These are phyloP conservation scores for Karstenula rhodostoma DNA, from an alignment of 2,329 filamentous ascomycete genomes.

Conservation along the genomic window DNA sequence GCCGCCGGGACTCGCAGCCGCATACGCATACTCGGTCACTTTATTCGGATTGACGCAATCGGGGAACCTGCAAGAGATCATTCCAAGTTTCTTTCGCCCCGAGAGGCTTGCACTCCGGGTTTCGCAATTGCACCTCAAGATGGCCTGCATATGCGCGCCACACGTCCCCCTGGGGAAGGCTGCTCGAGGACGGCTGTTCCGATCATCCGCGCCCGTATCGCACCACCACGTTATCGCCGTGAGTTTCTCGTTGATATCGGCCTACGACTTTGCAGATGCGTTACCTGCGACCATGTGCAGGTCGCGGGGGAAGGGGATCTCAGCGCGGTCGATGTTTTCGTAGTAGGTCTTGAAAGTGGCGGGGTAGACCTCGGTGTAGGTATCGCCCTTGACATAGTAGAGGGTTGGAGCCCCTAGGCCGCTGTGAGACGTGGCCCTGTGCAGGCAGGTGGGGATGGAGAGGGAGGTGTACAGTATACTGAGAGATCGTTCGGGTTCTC, in stretches of 20 bases:
- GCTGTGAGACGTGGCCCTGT: neutral
- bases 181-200: constrained; percentile 31
- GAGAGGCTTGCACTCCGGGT: too few species aligned
- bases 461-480: constrained; percentile 46
- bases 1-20: constrained; percentile 38
- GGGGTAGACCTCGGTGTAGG: constrained; percentile 43
- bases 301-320: constrained; percentile 53
- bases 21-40: constrained; percentile 32
- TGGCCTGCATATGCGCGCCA: constrained; percentile 34
- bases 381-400: constrained; percentile 42
- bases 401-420: constrained; percentile 51
- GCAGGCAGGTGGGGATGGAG: neutral
- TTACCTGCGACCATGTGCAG: constrained; percentile 50
- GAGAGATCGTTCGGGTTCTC: constrained; percentile 57
- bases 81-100: too few species aligned
- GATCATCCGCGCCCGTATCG: constrained; percentile 21
- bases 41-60: constrained; percentile 49
- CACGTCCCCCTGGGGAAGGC: constrained; percentile 44
- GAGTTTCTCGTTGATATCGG: constrained; percentile 32
- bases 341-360: constrained; percentile 56
- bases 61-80: constrained; percentile 40
- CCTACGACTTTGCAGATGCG: constrained; percentile 35
- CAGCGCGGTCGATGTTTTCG: constrained; percentile 48
- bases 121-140: neutral
- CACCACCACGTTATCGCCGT: constrained; percentile 25